phyloP scores from a whole-genome alignment of 306 rosid genomes.

The Castanea mollissima region DNA sequence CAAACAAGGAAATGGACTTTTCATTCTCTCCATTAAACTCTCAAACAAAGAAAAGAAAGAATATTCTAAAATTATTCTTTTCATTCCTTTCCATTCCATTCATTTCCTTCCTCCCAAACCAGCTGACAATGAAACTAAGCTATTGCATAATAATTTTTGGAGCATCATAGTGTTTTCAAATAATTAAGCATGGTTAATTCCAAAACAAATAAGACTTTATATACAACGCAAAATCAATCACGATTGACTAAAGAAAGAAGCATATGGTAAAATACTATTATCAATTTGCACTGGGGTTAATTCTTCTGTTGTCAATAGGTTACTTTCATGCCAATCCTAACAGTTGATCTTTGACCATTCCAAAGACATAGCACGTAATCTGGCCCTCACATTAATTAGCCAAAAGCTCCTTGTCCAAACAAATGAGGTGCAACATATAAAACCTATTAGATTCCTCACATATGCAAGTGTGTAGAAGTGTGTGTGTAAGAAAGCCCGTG shows the following conservation, averaged over 20 bases:
- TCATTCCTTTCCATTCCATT: too few species aligned
- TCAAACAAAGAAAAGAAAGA: too few species aligned
- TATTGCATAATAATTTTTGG: too few species aligned
- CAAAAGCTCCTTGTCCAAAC: neutral
- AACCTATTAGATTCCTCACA: neutral
- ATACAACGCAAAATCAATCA: too few species aligned
- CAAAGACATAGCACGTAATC: neutral
- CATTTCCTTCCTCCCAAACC: too few species aligned
- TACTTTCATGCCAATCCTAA: neutral
- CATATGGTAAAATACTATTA: neutral
- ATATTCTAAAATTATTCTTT: too few species aligned
- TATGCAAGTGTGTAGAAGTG: neutral
- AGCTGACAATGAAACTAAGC: too few species aligned
- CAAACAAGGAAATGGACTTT: too few species aligned
- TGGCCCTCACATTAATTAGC: neutral
- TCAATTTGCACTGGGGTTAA: neutral
- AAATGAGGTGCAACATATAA: neutral
- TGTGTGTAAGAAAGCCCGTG: neutral
- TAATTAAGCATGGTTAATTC: too few species aligned
- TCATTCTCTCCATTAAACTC: too few species aligned
- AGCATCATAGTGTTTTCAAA: too few species aligned
- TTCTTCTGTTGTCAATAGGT: neutral
- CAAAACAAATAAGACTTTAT: too few species aligned
- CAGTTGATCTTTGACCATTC: neutral
- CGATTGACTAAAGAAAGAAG: neutral